Evolutionary conservation across 2,329 filamentous ascomycete genomes (phyloP), one percentile per base, ranked within the genome.

Genomic region (Aciculosporium take): DNA sequence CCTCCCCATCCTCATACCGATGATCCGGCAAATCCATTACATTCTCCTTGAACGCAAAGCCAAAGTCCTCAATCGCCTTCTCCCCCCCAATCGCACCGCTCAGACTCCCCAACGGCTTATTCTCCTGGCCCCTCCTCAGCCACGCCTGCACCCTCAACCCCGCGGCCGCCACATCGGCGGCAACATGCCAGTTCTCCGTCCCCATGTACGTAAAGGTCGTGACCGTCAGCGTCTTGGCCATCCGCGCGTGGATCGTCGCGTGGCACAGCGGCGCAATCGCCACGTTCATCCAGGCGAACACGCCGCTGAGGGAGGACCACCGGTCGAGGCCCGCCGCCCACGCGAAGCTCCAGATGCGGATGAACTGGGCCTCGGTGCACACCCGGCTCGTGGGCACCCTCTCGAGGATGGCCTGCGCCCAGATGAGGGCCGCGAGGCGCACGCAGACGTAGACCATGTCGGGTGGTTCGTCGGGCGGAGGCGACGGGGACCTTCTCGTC

Each of bases 161-260:
- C 1, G 56, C 58, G 12, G 52, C 52, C 20, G 63, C 61, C 4
- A 63, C 55, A 5, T 58, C 57, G 3, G 56, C 54, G 1, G 58
- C 58, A 9, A 69, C 55, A 36, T 66, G 63, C 69, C 69, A 72
- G 45, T 68, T 66, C 37, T 71, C 68, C 25, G 69, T 55, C 0
- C 60, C 63, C 41, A 69, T 61, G 40, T 67, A 65, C 46, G 68
- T 60, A 31, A 66, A 55, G 4, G 60, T 63, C 7, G 61, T 55
- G 12, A 64, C 61, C 23, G 68, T 55, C 45, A 68, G 54, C 28
- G 62, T 66, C 57, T 66, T 69, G 46, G 68, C 59, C 40, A 68
- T 67, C 13, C 66, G 59, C 21, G 62, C 63, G 21, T 64, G 61
- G 2, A 62, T 55, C 10, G 58, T 58, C 4, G 53, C 50, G 34